Conservation (phyloP, 805 yeast genomes). For the Spencermartinsiella europaea region DNA sequence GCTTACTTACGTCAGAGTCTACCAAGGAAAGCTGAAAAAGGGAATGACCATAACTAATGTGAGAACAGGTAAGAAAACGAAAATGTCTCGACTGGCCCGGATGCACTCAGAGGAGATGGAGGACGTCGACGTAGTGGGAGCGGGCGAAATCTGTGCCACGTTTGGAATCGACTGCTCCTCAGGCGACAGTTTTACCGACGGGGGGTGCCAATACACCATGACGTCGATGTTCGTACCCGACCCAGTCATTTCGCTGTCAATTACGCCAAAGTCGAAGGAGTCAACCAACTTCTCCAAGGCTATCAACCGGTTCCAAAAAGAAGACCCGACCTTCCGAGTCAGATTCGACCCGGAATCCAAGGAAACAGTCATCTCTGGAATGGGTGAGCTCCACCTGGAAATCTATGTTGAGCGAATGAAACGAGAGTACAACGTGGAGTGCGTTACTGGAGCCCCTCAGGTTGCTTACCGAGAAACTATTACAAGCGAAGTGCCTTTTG, state of each 20-base stretch:
- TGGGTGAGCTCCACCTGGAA: conserved; percentile 97
- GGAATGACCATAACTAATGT: conserved; percentile 86
- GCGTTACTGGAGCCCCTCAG: conserved; percentile 95
- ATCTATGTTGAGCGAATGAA: conserved; percentile 97
- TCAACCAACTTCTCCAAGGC: conserved; percentile 91
- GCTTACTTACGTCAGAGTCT: conserved; percentile 92
- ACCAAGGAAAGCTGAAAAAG: conserved; percentile 91
- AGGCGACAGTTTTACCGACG: conserved; percentile 95
- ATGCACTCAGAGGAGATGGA: conserved; percentile 99
- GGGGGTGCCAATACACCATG: conserved; percentile 77
- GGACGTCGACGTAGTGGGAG: conserved; percentile 90
- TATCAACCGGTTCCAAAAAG: conserved; percentile 94
- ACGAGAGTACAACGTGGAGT: conserved; percentile 94
- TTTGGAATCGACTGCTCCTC: conserved; percentile 99
- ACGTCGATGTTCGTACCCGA: conserved; percentile 98
- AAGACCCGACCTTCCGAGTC: conserved; percentile 97
- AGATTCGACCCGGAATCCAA: conserved; percentile 84
- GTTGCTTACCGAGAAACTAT: conserved; percentile 97
- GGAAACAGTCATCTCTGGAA: conserved; percentile 92
- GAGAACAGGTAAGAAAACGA: conserved; percentile 87
- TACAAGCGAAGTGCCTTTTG: conserved; percentile 66
- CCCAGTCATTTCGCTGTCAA: conserved; percentile 91
- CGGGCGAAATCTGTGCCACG: conserved; percentile 99
- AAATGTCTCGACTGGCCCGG: conserved; percentile 89
- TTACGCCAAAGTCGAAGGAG: conserved; percentile 84